Evolutionary conservation across 805 yeast genomes (phyloP), one percentile per base, ranked within the genome.

Genomic region (Ascoidea rubescens): DNA sequence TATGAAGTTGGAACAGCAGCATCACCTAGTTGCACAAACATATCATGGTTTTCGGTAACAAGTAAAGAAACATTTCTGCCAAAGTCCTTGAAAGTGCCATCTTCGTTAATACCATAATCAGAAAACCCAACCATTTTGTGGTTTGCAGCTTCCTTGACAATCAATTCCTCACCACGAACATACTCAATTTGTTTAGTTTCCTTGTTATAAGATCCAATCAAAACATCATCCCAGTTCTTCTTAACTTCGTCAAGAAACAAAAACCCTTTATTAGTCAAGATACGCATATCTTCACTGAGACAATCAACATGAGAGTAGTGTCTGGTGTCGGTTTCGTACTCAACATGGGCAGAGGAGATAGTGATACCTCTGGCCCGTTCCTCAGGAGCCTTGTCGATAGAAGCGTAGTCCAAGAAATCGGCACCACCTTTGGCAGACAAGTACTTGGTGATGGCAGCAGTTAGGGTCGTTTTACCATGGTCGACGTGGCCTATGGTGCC

Each of bases 311-410:
- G 97, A 62, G 98, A 91, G 67, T 90, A 90, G 71, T 91, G 98
- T 73, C 97, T 85, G 69, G 84, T 87, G 33, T 74, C 88, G 57
- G 98, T 91, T 71, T 88, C 95, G 73, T 90, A 91, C 73, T 91
- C 97, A 64, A 90, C 97, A 69, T 91, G 98, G 53, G 98, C 97
- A 60, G 96, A 84, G 54, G 96, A 87, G 67, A 91, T 91, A 58
- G 99, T 91, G 71, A 91, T 91, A 81, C 99, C 99, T 78, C 99
- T 88, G 54, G 96, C 97, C 75, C 96, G 86, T 78, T 93, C 98
- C 75, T 91, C 98, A 59, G 98, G 98, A 48, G 98, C 98, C 72
- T 87, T 86, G 73, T 91, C 98, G 64, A 91, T 93, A 56, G 96
- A 69, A 51, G 87, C 77, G 68, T 93, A 93, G 70, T 93, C 98